phyloP scores from a whole-genome alignment of 345 rosid species.

The Camelina hispida region DNA sequence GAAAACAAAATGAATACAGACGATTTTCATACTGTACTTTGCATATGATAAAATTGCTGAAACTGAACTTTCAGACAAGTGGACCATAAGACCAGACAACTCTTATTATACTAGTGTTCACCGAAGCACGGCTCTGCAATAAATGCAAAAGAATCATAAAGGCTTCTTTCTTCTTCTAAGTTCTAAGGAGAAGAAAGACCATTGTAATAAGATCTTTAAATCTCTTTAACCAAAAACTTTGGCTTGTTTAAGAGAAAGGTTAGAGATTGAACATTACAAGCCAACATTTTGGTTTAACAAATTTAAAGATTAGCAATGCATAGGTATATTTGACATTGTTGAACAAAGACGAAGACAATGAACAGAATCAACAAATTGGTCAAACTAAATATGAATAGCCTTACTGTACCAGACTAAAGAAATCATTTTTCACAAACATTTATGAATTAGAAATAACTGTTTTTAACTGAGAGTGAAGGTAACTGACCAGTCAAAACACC shows the following conservation, averaged over 20 bases:
- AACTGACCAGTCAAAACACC: constrained; percentile 34
- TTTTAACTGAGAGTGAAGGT: constrained; percentile 31
- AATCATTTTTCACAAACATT: neutral
- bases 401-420: neutral
- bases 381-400: neutral
- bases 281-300: neutral
- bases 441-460: neutral
- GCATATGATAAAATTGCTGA: constrained; percentile 12
- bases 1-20: constrained; percentile 30
- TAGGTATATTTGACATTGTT: neutral
- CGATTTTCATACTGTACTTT: constrained; percentile 23
- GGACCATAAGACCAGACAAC: constrained; percentile 38
- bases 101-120: constrained; percentile 35
- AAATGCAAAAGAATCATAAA: constrained; percentile 23
- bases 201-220: neutral
- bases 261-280: neutral
- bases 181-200: neutral
- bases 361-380: constrained; percentile 24
- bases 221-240: constrained; percentile 7
- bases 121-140: constrained; percentile 34
- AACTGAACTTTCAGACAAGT: constrained; percentile 33
- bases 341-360: constrained; percentile 20
- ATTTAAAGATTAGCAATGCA: neutral
- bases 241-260: neutral
- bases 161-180: constrained; percentile 20